These are phyloP conservation scores for Gomphus bonarii DNA, from an alignment of 1,284 basidiomycete genomes.

Conservation along the genomic window DNA sequence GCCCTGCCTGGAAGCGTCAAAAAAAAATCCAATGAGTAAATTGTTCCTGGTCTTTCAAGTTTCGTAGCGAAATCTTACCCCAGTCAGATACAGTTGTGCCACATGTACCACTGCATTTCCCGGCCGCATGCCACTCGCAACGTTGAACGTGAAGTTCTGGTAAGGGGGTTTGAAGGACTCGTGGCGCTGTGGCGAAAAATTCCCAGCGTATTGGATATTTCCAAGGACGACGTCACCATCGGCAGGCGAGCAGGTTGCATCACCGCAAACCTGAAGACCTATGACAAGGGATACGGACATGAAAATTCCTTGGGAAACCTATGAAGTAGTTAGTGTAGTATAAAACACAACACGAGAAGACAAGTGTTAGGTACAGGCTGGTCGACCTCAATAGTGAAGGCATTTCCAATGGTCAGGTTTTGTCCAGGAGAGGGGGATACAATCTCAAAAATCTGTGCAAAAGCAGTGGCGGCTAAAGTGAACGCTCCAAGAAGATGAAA, in stretches of 20 bases:
- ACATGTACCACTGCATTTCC: not conserved
- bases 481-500: not conserved
- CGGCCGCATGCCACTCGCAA: not conserved
- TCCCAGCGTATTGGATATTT: not conserved
- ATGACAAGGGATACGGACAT: not conserved
- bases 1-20: no score
- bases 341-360: no score
- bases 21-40: no score
- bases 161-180: not conserved
- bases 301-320: not conserved
- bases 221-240: not conserved
- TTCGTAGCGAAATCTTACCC: no score
- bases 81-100: not conserved
- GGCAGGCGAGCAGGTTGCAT: not conserved
- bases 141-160: conserved; percentile 3
- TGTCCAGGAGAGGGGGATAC: not conserved
- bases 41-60: no score
- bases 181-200: not conserved
- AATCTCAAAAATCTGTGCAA: not conserved
- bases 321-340: not conserved
- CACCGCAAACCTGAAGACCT: not conserved
- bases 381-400: conserved; percentile 1
- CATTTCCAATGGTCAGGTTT: not conserved
- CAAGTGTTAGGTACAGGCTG: conserved; percentile 2
- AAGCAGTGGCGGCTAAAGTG: not conserved